A percentile compares a stretch with the other conserved stretches of the same genome.
These are phyloP conservation scores for Taxillus chinensis DNA, from an alignment of 164 flowering plant species.

Conservation along the genomic window DNA sequence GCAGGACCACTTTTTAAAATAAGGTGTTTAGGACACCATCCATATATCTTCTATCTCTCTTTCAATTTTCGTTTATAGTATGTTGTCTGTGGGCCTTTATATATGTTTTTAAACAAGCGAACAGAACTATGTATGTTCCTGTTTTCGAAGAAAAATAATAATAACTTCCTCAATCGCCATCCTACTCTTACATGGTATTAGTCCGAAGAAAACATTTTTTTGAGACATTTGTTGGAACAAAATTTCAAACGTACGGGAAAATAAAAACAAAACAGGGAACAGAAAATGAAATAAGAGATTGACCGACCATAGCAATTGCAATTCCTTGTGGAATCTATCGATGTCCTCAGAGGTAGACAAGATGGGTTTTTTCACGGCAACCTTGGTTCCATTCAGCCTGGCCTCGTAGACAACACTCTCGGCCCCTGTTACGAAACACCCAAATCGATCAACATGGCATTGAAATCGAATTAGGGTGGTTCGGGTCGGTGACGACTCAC, in stretches of 20 bases:
- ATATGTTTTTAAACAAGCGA: no score
- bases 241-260: background rate
- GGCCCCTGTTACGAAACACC: slow-evolving; percentile 32
- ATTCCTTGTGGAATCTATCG: slow-evolving; percentile 63
- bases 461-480: background rate
- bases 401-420: slow-evolving; percentile 90
- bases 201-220: no score
- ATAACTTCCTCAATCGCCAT: no score
- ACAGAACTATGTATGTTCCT: no score
- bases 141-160: no score
- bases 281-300: background rate
- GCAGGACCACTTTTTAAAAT: no score
- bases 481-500: background rate
- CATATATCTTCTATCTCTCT: no score
- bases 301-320: slow-evolving; percentile 71
- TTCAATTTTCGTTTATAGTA: no score
- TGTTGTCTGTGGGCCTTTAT: no score
- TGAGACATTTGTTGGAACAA: no score
- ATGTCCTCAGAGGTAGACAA: slow-evolving; percentile 70
- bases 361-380: slow-evolving; percentile 79
- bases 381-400: slow-evolving; percentile 41
- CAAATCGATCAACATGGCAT: background rate
- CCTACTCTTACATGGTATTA: no score
- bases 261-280: background rate
- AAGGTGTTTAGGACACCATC: no score